Conservation (phyloP, 2,329 filamentous ascomycete genomes). For the Waltergamsia citrina region DNA sequence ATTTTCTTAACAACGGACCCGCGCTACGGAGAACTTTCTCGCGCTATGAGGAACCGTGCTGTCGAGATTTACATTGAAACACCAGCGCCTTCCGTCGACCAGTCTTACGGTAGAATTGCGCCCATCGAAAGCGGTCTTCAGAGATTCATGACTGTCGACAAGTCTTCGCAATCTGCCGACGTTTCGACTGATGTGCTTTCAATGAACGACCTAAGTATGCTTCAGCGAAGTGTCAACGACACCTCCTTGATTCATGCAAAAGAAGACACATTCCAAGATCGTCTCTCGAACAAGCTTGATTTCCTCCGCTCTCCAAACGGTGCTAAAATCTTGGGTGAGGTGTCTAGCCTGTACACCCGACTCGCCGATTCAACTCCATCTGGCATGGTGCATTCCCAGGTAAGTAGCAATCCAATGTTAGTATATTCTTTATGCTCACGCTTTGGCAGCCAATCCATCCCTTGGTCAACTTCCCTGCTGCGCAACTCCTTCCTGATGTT, state of each 20-base stretch:
- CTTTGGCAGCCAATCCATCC: conserved; percentile 47
- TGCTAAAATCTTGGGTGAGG: conserved; percentile 15
- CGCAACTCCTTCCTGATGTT: conserved; percentile 30
- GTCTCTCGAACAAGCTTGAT: conserved; percentile 13
- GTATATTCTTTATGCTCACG: neutral
- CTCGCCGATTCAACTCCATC: neutral
- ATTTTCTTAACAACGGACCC: conserved; percentile 93
- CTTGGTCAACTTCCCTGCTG: conserved; percentile 46
- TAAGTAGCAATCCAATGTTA: neutral
- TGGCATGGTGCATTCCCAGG: neutral
- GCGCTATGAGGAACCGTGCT: conserved; percentile 93
- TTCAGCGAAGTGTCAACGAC: conserved; percentile 16
- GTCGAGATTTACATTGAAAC: conserved; percentile 74
- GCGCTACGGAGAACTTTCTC: conserved; percentile 82
- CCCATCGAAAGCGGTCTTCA: conserved; percentile 40
- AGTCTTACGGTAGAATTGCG: conserved; percentile 28
- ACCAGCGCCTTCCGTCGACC: conserved; percentile 19
- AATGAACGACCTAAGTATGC: neutral
- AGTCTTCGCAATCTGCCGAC: neutral
- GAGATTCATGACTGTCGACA: conserved; percentile 19
- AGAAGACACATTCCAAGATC: neutral
- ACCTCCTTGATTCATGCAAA: neutral
- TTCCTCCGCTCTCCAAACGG: conserved; percentile 23
- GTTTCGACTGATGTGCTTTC: conserved; percentile 1
- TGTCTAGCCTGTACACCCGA: conserved; percentile 22